Percentiles rank a stretch among this genome's conserved stretches.
These are phyloP conservation scores for Deuterostichococcus epilithicus DNA, from an alignment of 139 green algal genomes.

Conservation along the genomic window DNA sequence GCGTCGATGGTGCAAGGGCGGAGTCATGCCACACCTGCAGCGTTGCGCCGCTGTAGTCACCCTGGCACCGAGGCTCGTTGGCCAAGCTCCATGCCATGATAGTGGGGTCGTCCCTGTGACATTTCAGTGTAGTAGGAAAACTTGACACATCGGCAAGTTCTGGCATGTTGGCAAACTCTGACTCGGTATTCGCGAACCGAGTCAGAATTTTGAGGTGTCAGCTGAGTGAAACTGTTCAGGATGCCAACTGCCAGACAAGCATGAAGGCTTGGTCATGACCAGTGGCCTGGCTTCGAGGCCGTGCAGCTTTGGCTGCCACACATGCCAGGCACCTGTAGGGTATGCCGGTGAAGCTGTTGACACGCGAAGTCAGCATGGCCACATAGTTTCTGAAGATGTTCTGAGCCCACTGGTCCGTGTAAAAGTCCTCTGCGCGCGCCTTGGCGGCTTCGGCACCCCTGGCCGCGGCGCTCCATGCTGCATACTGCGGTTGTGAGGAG, in stretches of 20 bases:
- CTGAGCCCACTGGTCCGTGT: conserved; percentile 37
- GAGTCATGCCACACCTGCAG: conserved; percentile 17
- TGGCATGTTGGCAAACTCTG: neutral
- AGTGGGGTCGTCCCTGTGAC: conserved; percentile 58
- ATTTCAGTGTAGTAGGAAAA: no score
- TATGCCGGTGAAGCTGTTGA: conserved; percentile 47
- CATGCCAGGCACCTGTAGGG: conserved; percentile 35
- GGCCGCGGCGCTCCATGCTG: neutral
- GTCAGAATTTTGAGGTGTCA: no score
- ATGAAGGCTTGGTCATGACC: neutral
- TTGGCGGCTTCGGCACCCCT: neutral
- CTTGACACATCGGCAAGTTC: neutral
- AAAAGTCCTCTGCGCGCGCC: conserved; percentile 40
- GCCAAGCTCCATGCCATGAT: conserved; percentile 62
- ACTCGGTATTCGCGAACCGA: neutral
- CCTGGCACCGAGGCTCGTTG: conserved; percentile 59
- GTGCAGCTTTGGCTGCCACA: neutral
- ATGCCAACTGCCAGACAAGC: neutral
- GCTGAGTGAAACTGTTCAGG: neutral
- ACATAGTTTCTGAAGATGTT: conserved; percentile 48
- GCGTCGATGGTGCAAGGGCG: no score
- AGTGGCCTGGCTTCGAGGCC: neutral
- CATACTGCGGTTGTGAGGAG: neutral
- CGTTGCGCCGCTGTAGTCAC: conserved; percentile 27
- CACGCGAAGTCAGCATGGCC: conserved; percentile 22